These are phyloP conservation scores for Diphasiastrum complanatum DNA, from an alignment of 83 land plant species.

Conservation along the genomic window DNA sequence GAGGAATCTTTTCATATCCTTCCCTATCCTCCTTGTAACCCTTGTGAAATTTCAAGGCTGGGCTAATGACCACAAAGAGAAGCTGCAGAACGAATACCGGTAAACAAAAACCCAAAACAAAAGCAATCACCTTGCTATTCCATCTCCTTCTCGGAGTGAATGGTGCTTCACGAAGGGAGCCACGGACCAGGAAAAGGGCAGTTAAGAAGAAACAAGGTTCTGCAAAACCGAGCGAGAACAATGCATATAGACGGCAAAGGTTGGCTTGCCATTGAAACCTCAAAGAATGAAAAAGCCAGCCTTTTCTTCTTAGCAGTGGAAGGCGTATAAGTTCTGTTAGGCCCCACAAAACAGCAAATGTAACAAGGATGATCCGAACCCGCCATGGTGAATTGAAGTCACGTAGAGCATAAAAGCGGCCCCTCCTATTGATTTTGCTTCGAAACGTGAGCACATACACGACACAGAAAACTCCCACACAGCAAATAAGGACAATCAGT, in stretches of 20 bases:
- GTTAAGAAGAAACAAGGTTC: slow-evolving; percentile 49
- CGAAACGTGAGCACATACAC: slow-evolving; percentile 41
- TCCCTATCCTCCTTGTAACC: background rate
- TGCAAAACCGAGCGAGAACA: slow-evolving; percentile 43
- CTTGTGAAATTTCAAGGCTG: background rate
- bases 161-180: slow-evolving; percentile 25
- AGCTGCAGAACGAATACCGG: slow-evolving; percentile 35
- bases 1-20: background rate
- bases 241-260: slow-evolving; percentile 39
- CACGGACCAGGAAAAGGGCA: slow-evolving; percentile 47
- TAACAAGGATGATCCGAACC: slow-evolving; percentile 39
- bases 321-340: slow-evolving; percentile 40
- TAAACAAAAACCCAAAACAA: slow-evolving; percentile 24
- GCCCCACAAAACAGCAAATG: slow-evolving; percentile 29
- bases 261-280: slow-evolving; percentile 8
- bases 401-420: slow-evolving; percentile 11
- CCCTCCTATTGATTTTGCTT: slow-evolving; percentile 20
- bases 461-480: slow-evolving; percentile 30
- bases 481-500: slow-evolving; percentile 24
- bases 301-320: slow-evolving; percentile 22
- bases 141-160: slow-evolving; percentile 4
- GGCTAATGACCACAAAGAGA: slow-evolving; percentile 10
- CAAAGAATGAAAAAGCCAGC: slow-evolving; percentile 8
- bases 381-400: slow-evolving; percentile 51
- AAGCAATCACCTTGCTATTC: slow-evolving; percentile 5